Evolutionary conservation across 768 basidiomycete species (phyloP).

Genomic region (Cyathus striatus): DNA sequence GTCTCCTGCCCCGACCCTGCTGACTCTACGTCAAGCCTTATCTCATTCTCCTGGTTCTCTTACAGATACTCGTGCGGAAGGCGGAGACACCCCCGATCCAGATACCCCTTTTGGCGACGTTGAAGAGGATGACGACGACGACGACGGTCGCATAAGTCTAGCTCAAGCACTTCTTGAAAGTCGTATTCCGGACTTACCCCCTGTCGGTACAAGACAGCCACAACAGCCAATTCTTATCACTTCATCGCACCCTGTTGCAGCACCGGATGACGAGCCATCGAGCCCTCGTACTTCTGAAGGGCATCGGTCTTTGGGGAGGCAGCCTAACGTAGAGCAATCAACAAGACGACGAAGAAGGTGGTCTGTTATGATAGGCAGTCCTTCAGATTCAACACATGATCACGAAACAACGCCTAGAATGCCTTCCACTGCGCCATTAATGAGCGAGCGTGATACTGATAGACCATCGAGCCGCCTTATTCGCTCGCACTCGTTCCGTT

Average conservation of each 20-base stretch:
- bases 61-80: conserved; percentile 11
- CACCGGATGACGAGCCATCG: conserved; percentile 38
- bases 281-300: conserved; percentile 46
- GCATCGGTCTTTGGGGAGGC: conserved; percentile 22
- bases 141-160: conserved; percentile 64
- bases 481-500: conserved; percentile 38
- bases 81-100: conserved; percentile 15
- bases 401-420: conserved; percentile 10
- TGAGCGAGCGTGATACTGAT: conserved; percentile 16
- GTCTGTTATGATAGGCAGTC: conserved; percentile 54
- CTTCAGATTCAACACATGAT: not conserved
- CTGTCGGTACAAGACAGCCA: conserved; percentile 55
- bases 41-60: conserved; percentile 29
- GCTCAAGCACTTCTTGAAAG: conserved; percentile 76
- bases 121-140: conserved; percentile 59
- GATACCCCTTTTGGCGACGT: conserved; percentile 37
- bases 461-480: conserved; percentile 20
- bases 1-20: conserved; percentile 57
- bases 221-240: conserved; percentile 68
- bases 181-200: conserved; percentile 69
- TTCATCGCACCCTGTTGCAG: conserved; percentile 29
- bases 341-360: conserved; percentile 57
- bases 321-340: conserved; percentile 24
- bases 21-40: conserved; percentile 63
- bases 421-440: conserved; percentile 19